Evolutionary conservation across 352 stramenopile genomes (phyloP), one percentile per base, ranked within the genome.

Genomic region (Aphanomyces astaci): DNA sequence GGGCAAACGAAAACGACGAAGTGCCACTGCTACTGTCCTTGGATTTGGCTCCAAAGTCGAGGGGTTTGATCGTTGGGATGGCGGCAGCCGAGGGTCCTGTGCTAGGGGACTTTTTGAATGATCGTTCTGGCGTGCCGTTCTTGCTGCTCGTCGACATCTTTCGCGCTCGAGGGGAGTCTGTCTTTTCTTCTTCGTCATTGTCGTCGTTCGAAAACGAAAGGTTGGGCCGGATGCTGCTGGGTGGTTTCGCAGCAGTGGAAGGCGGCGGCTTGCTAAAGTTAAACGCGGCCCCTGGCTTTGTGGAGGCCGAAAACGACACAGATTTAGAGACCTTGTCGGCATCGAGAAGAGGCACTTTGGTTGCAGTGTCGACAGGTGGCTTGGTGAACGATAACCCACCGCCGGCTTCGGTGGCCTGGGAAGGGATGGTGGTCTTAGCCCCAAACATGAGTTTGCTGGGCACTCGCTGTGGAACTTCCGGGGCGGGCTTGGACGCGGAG

Each of bases 91-190:
- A 28, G 0, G 62, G 13, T 17, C 24, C 28, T 22, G 22, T 4
- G 10, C 59, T 68, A 13, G 59, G 33, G 13, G 45, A n/a, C 45
- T 32, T 66, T 27, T n/a, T n/a, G n/a, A 36, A 22, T 4, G 62
- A 11, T 39, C 22, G 4, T 17, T 49, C 46, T 13, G 48, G n/a
- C 13, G 46, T 52, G 24, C 27, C 51, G 25, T 56, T 40, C 7
- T 39, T n/a, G 22, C 39, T 40, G 30, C 62, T 45, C 30, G 33
- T 36, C 31, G 62, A 68, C 62, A 60, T 48, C 22, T 68, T 68
- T 10, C 62, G 62, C 13, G 33, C 62, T 15, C 62, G 43, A 2
- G 62, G 62, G n/a, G 62, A 68, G 13, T 19, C 28, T 17, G 24
- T 2, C n/a, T 30, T 33, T 30, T 59, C 51, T 30, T 59, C 51